A percentile compares a stretch with the other conserved stretches of the same genome.
Conservation (phyloP, 108 stramenopile genomes). For the Mayamaea pseudoterrestris region DNA sequence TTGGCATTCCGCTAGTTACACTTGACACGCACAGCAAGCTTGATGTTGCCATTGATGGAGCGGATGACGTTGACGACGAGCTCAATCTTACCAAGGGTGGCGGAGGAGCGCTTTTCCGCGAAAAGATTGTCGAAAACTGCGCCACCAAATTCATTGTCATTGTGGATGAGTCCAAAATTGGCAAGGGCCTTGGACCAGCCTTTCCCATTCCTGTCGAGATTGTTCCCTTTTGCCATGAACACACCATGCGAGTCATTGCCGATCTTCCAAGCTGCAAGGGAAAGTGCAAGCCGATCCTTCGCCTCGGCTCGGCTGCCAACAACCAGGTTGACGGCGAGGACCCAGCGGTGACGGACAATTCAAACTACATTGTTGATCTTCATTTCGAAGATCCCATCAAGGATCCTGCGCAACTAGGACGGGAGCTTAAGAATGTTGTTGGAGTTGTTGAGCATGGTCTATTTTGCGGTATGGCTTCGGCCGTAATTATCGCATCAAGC, state of each 20-base stretch:
- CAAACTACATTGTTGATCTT: constrained; percentile 97
- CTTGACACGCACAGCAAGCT: constrained; percentile 89
- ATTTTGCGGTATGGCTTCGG: constrained; percentile 95
- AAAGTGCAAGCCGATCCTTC: constrained; percentile 73
- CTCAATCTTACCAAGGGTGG: constrained; percentile 97
- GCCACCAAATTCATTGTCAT: constrained; percentile 83
- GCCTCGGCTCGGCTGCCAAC: constrained; percentile 72
- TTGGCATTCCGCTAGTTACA: constrained; percentile 91
- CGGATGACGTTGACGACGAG: constrained; percentile 93
- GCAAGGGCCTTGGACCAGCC: constrained; percentile 86
- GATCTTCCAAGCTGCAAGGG: constrained; percentile 75
- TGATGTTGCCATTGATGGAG: constrained; percentile 98
- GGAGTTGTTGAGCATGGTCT: constrained; percentile 98
- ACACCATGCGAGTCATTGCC: constrained; percentile 82
- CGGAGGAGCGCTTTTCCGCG: constrained; percentile 89
- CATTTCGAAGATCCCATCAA: constrained; percentile 88
- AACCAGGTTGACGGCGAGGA: constrained; percentile 88
- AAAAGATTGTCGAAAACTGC: constrained; percentile 93
- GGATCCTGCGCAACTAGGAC: constrained; percentile 75
- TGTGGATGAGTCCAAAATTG: constrained; percentile 94
- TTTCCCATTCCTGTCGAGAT: constrained; percentile 95
- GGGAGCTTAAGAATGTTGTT: constrained; percentile 84
- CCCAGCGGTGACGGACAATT: constrained; percentile 95
- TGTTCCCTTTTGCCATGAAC: constrained; percentile 93
- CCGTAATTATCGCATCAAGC: constrained; percentile 90